phyloP scores from a whole-genome alignment of 352 stramenopile genomes.

The Globisporangium alternatum region DNA sequence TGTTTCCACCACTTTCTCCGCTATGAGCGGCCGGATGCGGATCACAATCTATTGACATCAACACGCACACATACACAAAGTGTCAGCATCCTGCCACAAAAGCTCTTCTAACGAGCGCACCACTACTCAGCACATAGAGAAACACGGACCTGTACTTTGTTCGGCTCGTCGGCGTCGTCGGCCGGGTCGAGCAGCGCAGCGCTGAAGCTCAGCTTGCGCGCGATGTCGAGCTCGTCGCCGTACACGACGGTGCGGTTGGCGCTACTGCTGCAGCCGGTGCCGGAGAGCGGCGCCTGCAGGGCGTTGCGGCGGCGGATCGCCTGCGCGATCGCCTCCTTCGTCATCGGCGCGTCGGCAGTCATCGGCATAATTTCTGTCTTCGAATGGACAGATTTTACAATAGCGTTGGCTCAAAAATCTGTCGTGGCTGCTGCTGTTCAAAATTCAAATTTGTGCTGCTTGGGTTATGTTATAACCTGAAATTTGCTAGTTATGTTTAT shows the following conservation, averaged over 20 bases:
- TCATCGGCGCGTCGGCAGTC: conserved; percentile 3
- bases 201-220: conserved; percentile 71
- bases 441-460: too few relatives aligned
- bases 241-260: conserved; percentile 7
- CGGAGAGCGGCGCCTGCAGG: conserved; percentile 1
- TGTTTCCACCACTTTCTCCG: background rate
- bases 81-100: background rate
- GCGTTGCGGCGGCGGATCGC: conserved; percentile 17
- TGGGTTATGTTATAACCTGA: too few relatives aligned
- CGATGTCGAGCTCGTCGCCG: conserved; percentile 31
- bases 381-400: too few relatives aligned
- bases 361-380: too few relatives aligned
- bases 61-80: background rate
- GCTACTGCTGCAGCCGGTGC: background rate
- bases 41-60: conserved; percentile 51
- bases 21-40: conserved; percentile 50
- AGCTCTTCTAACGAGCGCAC: background rate
- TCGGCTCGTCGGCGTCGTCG: conserved; percentile 17
- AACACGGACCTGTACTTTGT: conserved; percentile 23
- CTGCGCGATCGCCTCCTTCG: conserved; percentile 20
- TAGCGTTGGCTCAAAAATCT: too few relatives aligned
- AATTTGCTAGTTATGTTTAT: too few relatives aligned
- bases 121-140: background rate
- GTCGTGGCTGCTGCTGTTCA: too few relatives aligned
- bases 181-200: conserved; percentile 28